phyloP scores from a whole-genome alignment of 768 basidiomycete genomes.

The Strobilomyces confusus region DNA sequence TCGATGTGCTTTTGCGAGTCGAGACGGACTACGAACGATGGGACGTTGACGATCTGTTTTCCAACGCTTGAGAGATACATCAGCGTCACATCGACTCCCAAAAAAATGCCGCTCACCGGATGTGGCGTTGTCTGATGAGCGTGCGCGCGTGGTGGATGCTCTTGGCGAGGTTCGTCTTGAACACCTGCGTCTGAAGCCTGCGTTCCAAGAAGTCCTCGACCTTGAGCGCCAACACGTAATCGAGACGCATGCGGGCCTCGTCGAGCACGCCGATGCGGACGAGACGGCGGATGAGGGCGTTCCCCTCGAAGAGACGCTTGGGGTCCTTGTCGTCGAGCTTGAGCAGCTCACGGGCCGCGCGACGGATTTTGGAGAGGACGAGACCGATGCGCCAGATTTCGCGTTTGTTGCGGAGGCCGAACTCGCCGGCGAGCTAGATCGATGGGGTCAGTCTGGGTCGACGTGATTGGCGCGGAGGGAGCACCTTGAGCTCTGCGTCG shows the following conservation, averaged over 20 bases:
- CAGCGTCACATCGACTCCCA: background rate
- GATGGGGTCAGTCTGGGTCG: background rate
- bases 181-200: constrained; percentile 97
- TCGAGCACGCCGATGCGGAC: constrained; percentile 99
- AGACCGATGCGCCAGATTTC: constrained; percentile 99
- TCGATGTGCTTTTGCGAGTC: constrained; percentile 99
- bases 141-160: constrained; percentile 98
- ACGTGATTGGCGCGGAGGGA: background rate
- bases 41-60: constrained; percentile 98
- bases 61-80: constrained; percentile 63
- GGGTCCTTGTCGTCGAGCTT: constrained; percentile 99
- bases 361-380: constrained; percentile 98
- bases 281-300: constrained; percentile 92
- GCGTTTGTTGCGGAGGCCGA: constrained; percentile 99
- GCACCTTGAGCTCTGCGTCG: constrained; percentile 98
- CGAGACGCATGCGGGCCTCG: constrained; percentile 97
- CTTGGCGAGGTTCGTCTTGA: constrained; percentile 98
- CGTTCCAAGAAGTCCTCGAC: constrained; percentile 99
- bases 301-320: constrained; percentile 99
- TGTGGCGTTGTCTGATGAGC: constrained; percentile 97
- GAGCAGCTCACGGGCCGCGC: constrained; percentile 99
- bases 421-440: constrained; percentile 93
- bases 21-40: constrained; percentile 97
- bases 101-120: constrained; percentile 58
- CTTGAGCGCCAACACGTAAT: constrained; percentile 99